phyloP scores from a whole-genome alignment of 139 green algal genomes.

The Picochlorum sp. region DNA sequence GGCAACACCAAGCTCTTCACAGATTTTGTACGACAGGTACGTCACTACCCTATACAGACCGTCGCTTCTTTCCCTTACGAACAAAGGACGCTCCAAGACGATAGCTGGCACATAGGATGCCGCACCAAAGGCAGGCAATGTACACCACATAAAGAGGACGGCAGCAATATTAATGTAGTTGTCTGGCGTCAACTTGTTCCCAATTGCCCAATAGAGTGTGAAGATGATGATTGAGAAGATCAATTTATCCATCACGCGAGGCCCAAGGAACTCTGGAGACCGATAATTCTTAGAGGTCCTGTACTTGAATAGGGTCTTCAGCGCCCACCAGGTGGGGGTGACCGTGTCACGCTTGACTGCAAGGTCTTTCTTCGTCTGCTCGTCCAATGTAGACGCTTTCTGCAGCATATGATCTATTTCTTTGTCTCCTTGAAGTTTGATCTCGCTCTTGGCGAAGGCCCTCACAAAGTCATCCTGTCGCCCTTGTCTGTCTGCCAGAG shows the following conservation, averaged over 20 bases:
- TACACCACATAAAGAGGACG: conserved; percentile 71
- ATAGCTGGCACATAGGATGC: conserved; percentile 68
- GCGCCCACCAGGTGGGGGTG: conserved; percentile 64
- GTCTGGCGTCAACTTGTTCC: conserved; percentile 7
- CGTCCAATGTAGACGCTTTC: conserved; percentile 12
- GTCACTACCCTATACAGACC: conserved; percentile 70
- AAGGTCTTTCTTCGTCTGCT: conserved; percentile 36
- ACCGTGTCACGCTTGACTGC: conserved; percentile 43
- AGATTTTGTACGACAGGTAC: conserved; percentile 66
- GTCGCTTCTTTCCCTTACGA: conserved; percentile 66
- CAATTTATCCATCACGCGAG: conserved; percentile 66
- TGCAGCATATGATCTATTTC: conserved; percentile 19
- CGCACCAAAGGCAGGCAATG: conserved; percentile 63
- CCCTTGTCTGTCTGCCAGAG: conserved; percentile 27
- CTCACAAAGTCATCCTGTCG: conserved; percentile 14
- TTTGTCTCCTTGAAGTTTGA: conserved; percentile 9
- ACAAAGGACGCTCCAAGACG: conserved; percentile 69
- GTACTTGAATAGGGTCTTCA: conserved; percentile 59
- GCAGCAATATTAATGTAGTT: conserved; percentile 62
- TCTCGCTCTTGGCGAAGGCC: conserved; percentile 12
- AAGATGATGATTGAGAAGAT: conserved; percentile 50
- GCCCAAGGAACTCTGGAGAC: conserved; percentile 43
- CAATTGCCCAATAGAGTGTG: conserved; percentile 51
- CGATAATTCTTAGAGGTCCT: conserved; percentile 58
- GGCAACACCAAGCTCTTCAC: conserved; percentile 48